A percentile compares a stretch with the other conserved stretches of the same genome.
phyloP scores from a whole-genome alignment of 2,329 filamentous ascomycete species.

The Cercospora canescens region DNA sequence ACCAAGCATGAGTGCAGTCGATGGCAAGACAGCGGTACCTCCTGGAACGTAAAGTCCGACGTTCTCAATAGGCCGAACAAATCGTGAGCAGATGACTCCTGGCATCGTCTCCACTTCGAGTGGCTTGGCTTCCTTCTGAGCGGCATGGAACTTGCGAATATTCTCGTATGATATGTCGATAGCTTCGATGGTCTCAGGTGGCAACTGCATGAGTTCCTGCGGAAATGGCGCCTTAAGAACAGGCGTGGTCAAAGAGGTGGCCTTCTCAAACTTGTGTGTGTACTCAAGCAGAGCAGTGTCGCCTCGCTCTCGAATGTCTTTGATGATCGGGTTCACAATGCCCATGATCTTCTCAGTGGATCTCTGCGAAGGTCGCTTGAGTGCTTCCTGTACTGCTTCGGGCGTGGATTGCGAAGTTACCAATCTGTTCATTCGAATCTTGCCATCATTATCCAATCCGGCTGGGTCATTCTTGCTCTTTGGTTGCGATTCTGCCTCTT shows the following conservation, averaged over 20 bases:
- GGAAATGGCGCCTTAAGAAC: slow-evolving; percentile 90
- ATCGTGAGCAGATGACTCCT: slow-evolving; percentile 90
- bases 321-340: slow-evolving; percentile 88
- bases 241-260: slow-evolving; percentile 83
- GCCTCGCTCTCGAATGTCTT: slow-evolving; percentile 78
- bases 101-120: slow-evolving; percentile 96
- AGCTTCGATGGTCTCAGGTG: slow-evolving; percentile 81
- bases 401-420: slow-evolving; percentile 65
- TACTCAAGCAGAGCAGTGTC: slow-evolving; percentile 88
- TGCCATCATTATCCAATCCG: slow-evolving; percentile 49
- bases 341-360: slow-evolving; percentile 92
- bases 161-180: slow-evolving; percentile 94
- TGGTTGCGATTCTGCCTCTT: slow-evolving; percentile 55
- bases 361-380: slow-evolving; percentile 89
- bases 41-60: slow-evolving; percentile 97
- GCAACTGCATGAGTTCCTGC: slow-evolving; percentile 77
- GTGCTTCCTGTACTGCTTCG: slow-evolving; percentile 67
- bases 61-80: slow-evolving; percentile 86
- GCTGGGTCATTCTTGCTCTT: slow-evolving; percentile 55
- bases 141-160: slow-evolving; percentile 89
- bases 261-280: slow-evolving; percentile 98
- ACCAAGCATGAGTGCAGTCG: slow-evolving; percentile 95
- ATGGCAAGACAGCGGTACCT: slow-evolving; percentile 94
- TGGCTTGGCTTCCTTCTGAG: slow-evolving; percentile 75
- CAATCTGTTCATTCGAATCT: slow-evolving; percentile 81